These are phyloP conservation scores for Phytophthora pluvialis DNA, from an alignment of 352 stramenopile genomes.

Conservation along the genomic window DNA sequence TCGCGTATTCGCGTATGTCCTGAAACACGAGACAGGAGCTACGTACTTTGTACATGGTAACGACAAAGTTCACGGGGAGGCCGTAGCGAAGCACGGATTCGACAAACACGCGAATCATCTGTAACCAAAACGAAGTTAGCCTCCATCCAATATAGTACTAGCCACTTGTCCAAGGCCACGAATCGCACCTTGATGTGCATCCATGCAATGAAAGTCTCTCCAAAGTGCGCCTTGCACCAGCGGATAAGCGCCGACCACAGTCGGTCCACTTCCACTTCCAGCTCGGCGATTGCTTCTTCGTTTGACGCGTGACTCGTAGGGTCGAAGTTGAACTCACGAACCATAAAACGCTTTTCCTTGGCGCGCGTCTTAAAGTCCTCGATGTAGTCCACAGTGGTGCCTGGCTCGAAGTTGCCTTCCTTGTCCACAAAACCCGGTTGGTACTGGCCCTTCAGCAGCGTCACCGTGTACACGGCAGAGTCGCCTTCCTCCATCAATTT, in stretches of 20 bases:
- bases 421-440: constrained; percentile 85
- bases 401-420: constrained; percentile 90
- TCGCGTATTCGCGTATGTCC: background rate
- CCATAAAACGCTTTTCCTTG: constrained; percentile 94
- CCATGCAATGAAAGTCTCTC: constrained; percentile 98
- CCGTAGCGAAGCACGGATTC: constrained; percentile 98
- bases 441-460: constrained; percentile 96
- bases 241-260: constrained; percentile 94
- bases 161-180: background rate
- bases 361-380: constrained; percentile 94
- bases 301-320: constrained; percentile 88
- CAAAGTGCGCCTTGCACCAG: constrained; percentile 99
- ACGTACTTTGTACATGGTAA: constrained; percentile 83
- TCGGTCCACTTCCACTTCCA: constrained; percentile 93
- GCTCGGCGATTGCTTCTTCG: constrained; percentile 84
- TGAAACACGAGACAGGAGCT: background rate
- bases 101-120: constrained; percentile 96
- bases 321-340: constrained; percentile 94
- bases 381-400: constrained; percentile 94
- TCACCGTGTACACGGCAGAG: constrained; percentile 94
- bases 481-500: constrained; percentile 94
- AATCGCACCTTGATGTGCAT: constrained; percentile 97
- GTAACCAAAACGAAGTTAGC: constrained; percentile 10
- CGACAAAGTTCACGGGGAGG: constrained; percentile 96
- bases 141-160: background rate